Evolutionary conservation across 768 basidiomycete species (phyloP).

Genomic region (Suillus hirtellus): DNA sequence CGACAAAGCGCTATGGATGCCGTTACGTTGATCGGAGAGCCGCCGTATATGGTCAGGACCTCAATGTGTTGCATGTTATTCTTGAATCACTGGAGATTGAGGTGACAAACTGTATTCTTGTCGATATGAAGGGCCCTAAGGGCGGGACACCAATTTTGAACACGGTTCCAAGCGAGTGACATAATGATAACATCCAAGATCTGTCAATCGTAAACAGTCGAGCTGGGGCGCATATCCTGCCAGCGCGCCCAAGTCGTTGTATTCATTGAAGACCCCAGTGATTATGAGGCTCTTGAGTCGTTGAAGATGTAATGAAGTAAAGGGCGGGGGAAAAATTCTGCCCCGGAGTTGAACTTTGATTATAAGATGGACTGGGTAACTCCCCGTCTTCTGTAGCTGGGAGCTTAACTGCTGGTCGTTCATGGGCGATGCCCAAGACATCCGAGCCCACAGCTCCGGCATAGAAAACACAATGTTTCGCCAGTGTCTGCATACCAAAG

Average conservation of each 20-base stretch:
- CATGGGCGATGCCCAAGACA: neutral
- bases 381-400: neutral
- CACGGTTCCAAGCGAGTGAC: neutral
- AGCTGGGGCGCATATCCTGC: neutral
- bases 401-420: neutral
- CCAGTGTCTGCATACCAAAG: neutral
- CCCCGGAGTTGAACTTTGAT: neutral
- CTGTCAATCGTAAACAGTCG: neutral
- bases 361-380: neutral
- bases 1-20: neutral
- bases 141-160: neutral
- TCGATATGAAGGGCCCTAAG: neutral
- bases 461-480: neutral
- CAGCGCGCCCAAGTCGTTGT: neutral
- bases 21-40: neutral
- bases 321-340: neutral
- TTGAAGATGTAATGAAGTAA: neutral
- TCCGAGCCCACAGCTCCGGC: neutral
- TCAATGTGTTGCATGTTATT: neutral
- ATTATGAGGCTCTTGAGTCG: slow-evolving; percentile 1
- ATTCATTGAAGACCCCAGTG: too few species aligned
- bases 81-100: neutral
- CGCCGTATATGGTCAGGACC: neutral
- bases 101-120: neutral
- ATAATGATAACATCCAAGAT: too few species aligned